Evolutionary conservation across 306 rosid species (phyloP).

Genomic region (Cicer judaicum): DNA sequence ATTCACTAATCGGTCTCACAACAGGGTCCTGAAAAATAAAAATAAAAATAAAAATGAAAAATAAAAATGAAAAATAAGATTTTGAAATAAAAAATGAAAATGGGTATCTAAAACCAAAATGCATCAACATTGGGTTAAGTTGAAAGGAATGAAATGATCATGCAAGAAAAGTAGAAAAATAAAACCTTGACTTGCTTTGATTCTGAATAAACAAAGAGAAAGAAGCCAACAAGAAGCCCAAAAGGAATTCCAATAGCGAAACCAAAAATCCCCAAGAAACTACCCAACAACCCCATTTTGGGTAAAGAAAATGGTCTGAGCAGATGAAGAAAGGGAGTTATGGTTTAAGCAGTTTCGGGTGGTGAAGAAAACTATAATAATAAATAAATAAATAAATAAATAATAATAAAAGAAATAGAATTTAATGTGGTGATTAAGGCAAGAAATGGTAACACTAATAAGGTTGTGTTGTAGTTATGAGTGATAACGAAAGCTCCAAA

Average conservation of each 20-base stretch:
- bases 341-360: slow-evolving; percentile 22
- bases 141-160: neutral
- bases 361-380: slow-evolving; percentile 7
- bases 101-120: slow-evolving; percentile 13
- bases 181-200: slow-evolving; percentile 68
- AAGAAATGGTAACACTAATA: neutral
- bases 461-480: neutral
- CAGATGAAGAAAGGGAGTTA: neutral
- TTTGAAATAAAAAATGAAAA: slow-evolving; percentile 34
- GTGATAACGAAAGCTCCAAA: slow-evolving; percentile 53
- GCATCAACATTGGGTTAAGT: slow-evolving; percentile 15
- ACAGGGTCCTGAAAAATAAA: slow-evolving; percentile 67
- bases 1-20: slow-evolving; percentile 68
- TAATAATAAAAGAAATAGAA: neutral
- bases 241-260: slow-evolving; percentile 80
- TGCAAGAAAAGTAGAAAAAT: neutral
- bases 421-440: neutral
- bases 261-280: slow-evolving; percentile 72
- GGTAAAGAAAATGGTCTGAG: neutral
- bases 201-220: slow-evolving; percentile 69
- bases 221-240: slow-evolving; percentile 83
- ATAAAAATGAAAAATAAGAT: slow-evolving; percentile 35
- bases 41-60: neutral
- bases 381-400: neutral
- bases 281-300: slow-evolving; percentile 72